Conservation (phyloP, 805 yeast species). For the Lipomyces lipofer region DNA sequence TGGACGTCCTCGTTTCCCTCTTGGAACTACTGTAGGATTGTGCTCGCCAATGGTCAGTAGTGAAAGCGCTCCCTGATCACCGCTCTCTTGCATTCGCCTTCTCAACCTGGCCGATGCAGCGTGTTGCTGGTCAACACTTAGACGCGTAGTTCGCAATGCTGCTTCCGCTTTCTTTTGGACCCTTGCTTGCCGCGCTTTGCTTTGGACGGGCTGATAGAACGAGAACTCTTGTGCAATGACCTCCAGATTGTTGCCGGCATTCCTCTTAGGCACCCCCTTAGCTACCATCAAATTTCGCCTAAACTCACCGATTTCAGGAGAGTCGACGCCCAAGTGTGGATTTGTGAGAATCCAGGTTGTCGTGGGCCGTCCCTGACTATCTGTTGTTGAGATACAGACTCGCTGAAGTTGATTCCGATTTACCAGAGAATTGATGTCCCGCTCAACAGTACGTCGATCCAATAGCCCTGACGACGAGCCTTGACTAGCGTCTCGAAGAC, state of each 20-base stretch:
- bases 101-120: conserved; percentile 21
- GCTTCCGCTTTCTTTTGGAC: conserved; percentile 25
- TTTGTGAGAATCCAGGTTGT: conserved; percentile 37
- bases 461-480: conserved; percentile 43
- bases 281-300: conserved; percentile 23
- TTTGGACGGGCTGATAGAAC: conserved; percentile 19
- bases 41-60: background rate
- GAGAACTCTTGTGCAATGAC: conserved; percentile 25
- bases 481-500: conserved; percentile 44
- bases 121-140: conserved; percentile 12
- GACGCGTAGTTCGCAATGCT: conserved; percentile 10
- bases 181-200: background rate
- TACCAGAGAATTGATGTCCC: conserved; percentile 46
- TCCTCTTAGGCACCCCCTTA: conserved; percentile 1
- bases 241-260: conserved; percentile 3
- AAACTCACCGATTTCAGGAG: conserved; percentile 31
- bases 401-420: conserved; percentile 39
- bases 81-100: conserved; percentile 12
- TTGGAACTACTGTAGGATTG: background rate
- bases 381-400: conserved; percentile 33
- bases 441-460: conserved; percentile 56
- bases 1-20: background rate
- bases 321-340: conserved; percentile 32
- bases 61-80: background rate
- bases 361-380: conserved; percentile 25